Base-by-base conservation (phyloP, 2,329 filamentous ascomycete genomes). In the Monilinia fructigena region DNA sequence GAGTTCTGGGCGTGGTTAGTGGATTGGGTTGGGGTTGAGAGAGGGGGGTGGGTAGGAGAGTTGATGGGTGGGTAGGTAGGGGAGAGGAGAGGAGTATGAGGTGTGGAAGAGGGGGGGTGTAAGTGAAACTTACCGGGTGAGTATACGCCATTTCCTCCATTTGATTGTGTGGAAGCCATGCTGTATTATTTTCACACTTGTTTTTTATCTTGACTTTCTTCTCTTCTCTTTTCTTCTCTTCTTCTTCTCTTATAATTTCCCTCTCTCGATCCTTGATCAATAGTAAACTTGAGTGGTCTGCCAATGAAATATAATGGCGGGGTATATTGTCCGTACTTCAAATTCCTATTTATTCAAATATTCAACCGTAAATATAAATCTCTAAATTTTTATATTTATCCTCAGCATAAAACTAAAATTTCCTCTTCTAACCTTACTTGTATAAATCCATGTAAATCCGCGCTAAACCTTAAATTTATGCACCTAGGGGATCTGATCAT, bases 111-210 rank as follows among this genome's bases (percentile, higher is more conserved):
- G 23, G 23, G 23, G 18, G 35, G 16, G 55, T 16, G 26, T 10
- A 26, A 10, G 2, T 28, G 18, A 35, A 23, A 35, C 28, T 35
- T 59, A 59, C 59, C 59, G n/a, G 48, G 59, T 26, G 59, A 62
- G 47, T 62, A 62, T 53, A 62, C 61, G 3, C 61, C 61, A 38
- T 64, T 64, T 38, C 50, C 61, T 28, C 38, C 42, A 47, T 55
- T 55, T 2, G 47, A 62, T 40, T 50, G 35, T 45, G 47, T 52
- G 18, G 59, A 61, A 4, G 48, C 48, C 50, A 54, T 63, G 18
- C 6, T 55, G 12, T 42, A 42, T 42, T 16, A 16, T 42, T 16
- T 16, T 14, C 12, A 35, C 31, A 35, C 31, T 35, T 35, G 7
- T 35, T 35, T 42, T 42, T 42, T 42, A 16, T 18, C 12, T 16